Evolutionary conservation across 257 asterid species (phyloP), one percentile per base, ranked within the genome.

Genomic region (Nicotiana otophora): DNA sequence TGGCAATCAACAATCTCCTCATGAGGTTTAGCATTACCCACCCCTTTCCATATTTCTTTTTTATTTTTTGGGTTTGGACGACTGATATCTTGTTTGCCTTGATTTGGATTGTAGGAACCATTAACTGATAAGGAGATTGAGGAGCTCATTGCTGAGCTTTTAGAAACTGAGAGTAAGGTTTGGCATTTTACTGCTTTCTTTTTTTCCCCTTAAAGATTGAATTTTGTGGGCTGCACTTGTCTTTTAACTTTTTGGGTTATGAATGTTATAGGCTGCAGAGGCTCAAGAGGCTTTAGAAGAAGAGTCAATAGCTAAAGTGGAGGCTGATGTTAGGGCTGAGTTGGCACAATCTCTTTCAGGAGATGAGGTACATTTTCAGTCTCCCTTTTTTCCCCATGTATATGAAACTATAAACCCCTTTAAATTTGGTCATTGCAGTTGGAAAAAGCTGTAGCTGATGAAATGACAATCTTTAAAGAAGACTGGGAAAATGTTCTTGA

Each of bases 231-330:
- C 66, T 83, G 83, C 33, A 78, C 28, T 46, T 66, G 42, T 81
- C 82, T 74, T 46, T 82, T 83, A 72, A 11, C 14, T 17, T 26
- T 20, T 55, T 23, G 78, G 19, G 31, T 39, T 26, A 5, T 70
- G 55, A 86, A 69, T 83, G 72, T 84, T 48, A 61, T 64, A 94
- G 99, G 99, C 99, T 87, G 98, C 99, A 4, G 98, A 93, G 85
- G 98, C 98, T 77, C 99, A 96, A 86, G 99, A 96, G 86, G 82
- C 94, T 1, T 88, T 94, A 66, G 99, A 96, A 90, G 97, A 94
- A 86, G 99, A 96, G 88, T 89, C 98, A 63, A 81, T 96, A 64
- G 85, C 88, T 31, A 85, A 90, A 81, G 95, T 96, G 63, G 95
- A 92, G 89, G 95, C 92, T 19, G 98, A 96, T 87, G 98, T 94